Evolutionary conservation across 2,329 filamentous ascomycete species (phyloP).

Genomic region (Trichophyton rubrum): DNA sequence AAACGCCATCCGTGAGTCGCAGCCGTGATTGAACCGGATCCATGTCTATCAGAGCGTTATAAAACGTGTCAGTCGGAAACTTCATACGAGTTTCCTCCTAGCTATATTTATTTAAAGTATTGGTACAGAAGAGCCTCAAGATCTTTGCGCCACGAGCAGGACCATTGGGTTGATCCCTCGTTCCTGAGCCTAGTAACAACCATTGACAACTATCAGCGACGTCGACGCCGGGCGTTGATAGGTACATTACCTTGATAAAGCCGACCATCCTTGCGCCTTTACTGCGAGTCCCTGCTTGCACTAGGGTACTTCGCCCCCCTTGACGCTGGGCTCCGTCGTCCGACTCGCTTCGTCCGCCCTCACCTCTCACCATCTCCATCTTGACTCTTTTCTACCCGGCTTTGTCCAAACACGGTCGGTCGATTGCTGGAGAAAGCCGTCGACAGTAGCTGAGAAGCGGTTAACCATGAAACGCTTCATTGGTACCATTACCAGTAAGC

Average conservation of each 20-base stretch:
- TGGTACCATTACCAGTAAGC: not conserved
- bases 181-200: not conserved
- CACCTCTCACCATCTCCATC: not conserved
- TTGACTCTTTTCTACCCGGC: not conserved
- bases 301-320: not conserved
- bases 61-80: not conserved
- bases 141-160: not conserved
- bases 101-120: not conserved
- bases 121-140: not conserved
- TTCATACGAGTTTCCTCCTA: not conserved
- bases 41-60: not conserved
- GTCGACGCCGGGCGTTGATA: not conserved
- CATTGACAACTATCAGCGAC: not conserved
- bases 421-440: not conserved
- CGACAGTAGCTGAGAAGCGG: not conserved
- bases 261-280: not conserved
- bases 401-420: not conserved
- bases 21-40: not conserved
- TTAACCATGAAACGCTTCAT: conserved; percentile 1
- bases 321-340: not conserved
- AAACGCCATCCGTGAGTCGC: not conserved
- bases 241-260: not conserved
- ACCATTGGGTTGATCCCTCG: not conserved
- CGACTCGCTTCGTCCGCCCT: not conserved
- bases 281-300: not conserved